A percentile compares a stretch with the other conserved stretches of the same genome.
phyloP scores from a whole-genome alignment of 2,329 filamentous ascomycete genomes.

The Lomentospora prolificans region DNA sequence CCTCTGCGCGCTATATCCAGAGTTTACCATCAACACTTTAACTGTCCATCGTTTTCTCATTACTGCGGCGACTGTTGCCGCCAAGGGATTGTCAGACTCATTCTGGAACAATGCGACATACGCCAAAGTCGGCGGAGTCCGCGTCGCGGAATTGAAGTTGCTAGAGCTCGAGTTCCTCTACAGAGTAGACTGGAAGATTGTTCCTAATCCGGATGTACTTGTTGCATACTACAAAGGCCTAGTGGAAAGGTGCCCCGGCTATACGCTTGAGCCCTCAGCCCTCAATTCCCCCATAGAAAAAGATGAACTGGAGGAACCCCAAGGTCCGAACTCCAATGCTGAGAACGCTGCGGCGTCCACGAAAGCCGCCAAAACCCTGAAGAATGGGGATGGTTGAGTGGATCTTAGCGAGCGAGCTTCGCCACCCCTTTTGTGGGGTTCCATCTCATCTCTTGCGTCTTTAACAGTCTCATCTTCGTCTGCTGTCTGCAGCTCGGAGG shows the following conservation, averaged over 20 bases:
- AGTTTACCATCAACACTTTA: slow-evolving; percentile 91
- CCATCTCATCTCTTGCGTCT: background rate
- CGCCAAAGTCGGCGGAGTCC: slow-evolving; percentile 85
- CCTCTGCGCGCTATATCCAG: slow-evolving; percentile 80
- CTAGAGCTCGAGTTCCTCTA: slow-evolving; percentile 90
- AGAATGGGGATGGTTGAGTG: background rate
- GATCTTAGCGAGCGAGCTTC: background rate
- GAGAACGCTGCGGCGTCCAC: background rate
- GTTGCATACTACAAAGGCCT: slow-evolving; percentile 88
- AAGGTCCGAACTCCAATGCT: background rate
- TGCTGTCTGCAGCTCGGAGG: background rate
- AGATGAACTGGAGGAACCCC: background rate
- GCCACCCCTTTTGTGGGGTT: background rate
- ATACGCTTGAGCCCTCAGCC: slow-evolving; percentile 34
- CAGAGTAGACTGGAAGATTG: slow-evolving; percentile 90
- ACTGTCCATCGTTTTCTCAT: slow-evolving; percentile 97
- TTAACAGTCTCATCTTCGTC: background rate
- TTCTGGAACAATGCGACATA: slow-evolving; percentile 99
- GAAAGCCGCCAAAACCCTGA: background rate
- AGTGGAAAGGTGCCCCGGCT: slow-evolving; percentile 56
- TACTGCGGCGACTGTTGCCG: slow-evolving; percentile 87
- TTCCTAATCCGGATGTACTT: slow-evolving; percentile 86
- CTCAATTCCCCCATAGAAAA: background rate
- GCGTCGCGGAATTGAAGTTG: slow-evolving; percentile 77
- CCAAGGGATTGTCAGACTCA: slow-evolving; percentile 89